Evolutionary conservation across 2,329 filamentous ascomycete genomes (phyloP).

Genomic region (Neobulgaria alba): DNA sequence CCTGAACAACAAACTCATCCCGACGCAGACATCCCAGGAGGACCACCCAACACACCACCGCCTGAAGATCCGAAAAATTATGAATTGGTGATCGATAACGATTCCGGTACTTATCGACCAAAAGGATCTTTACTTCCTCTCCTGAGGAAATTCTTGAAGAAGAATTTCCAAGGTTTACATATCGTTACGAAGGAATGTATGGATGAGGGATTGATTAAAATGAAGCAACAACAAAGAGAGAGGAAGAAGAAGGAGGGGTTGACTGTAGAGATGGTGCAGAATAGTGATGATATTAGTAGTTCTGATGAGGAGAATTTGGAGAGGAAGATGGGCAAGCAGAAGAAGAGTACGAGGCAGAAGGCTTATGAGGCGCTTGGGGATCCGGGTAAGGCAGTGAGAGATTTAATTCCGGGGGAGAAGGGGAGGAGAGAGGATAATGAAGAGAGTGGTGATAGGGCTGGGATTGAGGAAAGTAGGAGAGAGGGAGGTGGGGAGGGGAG

Average conservation of each 20-base stretch:
- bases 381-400: conserved; percentile 17
- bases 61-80: conserved; percentile 51
- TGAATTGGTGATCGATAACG: conserved; percentile 89
- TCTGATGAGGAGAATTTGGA: conserved; percentile 30
- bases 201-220: conserved; percentile 59
- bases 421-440: conserved; percentile 14
- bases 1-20: conserved; percentile 45
- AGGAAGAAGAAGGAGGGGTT: conserved; percentile 58
- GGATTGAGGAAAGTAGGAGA: too few relatives aligned
- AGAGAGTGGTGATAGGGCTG: too few relatives aligned
- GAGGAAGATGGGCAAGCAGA: conserved; percentile 8
- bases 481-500: too few relatives aligned
- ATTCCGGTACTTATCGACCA: conserved; percentile 86
- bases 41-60: conserved; percentile 36
- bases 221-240: conserved; percentile 70
- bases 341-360: conserved; percentile 44
- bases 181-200: conserved; percentile 71
- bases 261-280: conserved; percentile 46
- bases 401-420: conserved; percentile 19
- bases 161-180: conserved; percentile 69
- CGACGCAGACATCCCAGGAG: conserved; percentile 37
- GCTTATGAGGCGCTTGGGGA: conserved; percentile 37
- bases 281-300: conserved; percentile 33
- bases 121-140: conserved; percentile 67
- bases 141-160: conserved; percentile 60